phyloP scores from a whole-genome alignment of 129 eudicot genomes.

The Arctium minus region DNA sequence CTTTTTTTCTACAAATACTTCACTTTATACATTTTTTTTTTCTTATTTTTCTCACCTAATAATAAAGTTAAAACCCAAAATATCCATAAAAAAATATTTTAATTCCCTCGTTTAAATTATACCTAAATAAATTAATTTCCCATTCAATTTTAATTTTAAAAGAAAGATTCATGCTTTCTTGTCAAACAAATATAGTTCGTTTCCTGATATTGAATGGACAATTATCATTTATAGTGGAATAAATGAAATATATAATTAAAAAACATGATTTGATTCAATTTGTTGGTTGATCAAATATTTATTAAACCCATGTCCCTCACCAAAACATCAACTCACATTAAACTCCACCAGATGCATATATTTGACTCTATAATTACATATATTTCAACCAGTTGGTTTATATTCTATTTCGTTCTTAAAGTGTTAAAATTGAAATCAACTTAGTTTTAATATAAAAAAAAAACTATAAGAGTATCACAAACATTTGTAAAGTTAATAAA shows the following conservation, averaged over 20 bases:
- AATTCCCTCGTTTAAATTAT: background rate
- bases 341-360: constrained; percentile 3
- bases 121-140: constrained; percentile 1
- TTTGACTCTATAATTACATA: background rate
- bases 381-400: background rate
- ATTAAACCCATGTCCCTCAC: constrained; percentile 4
- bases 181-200: background rate
- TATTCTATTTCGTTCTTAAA: background rate
- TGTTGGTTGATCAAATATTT: constrained; percentile 5
- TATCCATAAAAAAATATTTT: background rate
- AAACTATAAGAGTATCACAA: background rate
- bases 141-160: background rate
- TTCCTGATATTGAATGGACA: background rate
- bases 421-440: background rate
- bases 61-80: constrained; percentile 12
- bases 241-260: background rate
- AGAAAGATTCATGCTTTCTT: constrained; percentile 12
- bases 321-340: constrained; percentile 25
- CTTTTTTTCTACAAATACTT: constrained; percentile 18
- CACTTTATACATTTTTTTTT: constrained; percentile 8
- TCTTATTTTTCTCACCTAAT: constrained; percentile 1
- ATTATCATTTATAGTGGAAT: background rate
- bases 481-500: too few species aligned
- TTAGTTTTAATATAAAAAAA: too few species aligned
- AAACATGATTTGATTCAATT: background rate